Percentiles rank a stretch among this genome's conserved stretches.
Evolutionary conservation across 140 eudicot species (phyloP).

Genomic region (Ambrosia hybrid): DNA sequence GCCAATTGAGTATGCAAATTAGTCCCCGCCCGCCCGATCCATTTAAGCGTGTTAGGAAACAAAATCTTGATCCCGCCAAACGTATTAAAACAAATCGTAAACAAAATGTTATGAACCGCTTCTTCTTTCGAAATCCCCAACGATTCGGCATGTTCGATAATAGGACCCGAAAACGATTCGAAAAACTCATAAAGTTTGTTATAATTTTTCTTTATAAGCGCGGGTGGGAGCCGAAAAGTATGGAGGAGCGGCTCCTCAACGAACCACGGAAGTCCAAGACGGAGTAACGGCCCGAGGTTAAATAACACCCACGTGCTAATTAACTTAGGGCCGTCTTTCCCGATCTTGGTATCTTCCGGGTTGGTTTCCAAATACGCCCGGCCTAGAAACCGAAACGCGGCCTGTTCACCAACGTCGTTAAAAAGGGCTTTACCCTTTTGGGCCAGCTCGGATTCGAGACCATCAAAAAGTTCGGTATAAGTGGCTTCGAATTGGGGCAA

Average conservation of each 20-base stretch:
- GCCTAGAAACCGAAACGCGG: constrained; percentile 56
- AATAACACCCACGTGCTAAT: constrained; percentile 60
- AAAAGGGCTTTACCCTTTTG: constrained; percentile 51
- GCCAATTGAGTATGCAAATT: constrained; percentile 63
- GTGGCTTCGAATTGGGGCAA: constrained; percentile 51
- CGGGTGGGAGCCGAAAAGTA: too few species aligned
- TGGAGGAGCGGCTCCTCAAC: too few species aligned
- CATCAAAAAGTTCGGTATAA: constrained; percentile 39
- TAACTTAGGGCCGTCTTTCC: constrained; percentile 49
- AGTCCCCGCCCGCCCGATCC: constrained; percentile 82
- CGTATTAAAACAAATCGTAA: constrained; percentile 77
- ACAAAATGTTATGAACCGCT: constrained; percentile 63
- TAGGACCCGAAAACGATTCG: constrained; percentile 33
- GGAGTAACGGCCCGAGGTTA: too few species aligned
- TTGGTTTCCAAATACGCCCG: constrained; percentile 39
- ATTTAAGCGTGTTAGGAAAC: constrained; percentile 75
- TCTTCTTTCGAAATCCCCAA: constrained; percentile 52
- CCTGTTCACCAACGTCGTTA: constrained; percentile 49
- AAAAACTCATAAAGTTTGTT: constrained; percentile 51
- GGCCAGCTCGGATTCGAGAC: constrained; percentile 41
- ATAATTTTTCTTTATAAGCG: too few species aligned
- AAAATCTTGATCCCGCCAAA: constrained; percentile 43
- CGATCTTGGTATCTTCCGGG: constrained; percentile 49
- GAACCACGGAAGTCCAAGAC: too few species aligned
- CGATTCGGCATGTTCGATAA: constrained; percentile 42